Evolutionary conservation across 2,329 filamentous ascomycete species (phyloP), one percentile per base, ranked within the genome.

Genomic region (Claviceps pusilla): DNA sequence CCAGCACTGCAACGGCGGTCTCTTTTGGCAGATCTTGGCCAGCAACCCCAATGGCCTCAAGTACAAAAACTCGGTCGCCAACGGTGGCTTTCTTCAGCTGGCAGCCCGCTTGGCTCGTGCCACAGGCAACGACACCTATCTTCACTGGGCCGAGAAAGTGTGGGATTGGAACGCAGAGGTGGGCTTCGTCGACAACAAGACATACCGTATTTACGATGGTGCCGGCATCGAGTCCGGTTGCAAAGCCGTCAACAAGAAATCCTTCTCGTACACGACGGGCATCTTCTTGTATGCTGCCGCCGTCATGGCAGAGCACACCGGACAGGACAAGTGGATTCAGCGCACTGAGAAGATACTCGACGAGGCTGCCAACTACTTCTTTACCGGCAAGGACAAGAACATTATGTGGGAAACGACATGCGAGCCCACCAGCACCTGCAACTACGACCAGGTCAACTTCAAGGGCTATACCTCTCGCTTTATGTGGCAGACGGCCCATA

Each of bases 21-120:
- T 93, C 49, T 75, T 80, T 55, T 91, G 87, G 87, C 88, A 95
- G 71, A 89, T 95, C 60, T 90, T 84, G 66, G 71, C 77, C 1
- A 79, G 78, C 61, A 91, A 94, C 65, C 71, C 73, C 49, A 82
- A 82, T 57, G 89, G 88, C 14, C 83, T 89, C 65, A 76, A 81
- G 63, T 93, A 94, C 77, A 93, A 90, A 69, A 91, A 91, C 71
- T 77, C 82, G 6, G 80, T 90, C 60, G 83, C 83, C 57, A 93
- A 93, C 66, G 87, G 86, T 46, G 83, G 82, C n/a, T 81, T 93
- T 65, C 90, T 94, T 68, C 84, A 90, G 62, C 75, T 95, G 12
- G 83, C 84, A 4, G 86, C 88, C 1, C 83, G 87, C 19, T 75
- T 91, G 14, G 85, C 83, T 31, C 79, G 83, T 49, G 82, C 80